Evolutionary conservation across 805 yeast genomes (phyloP).

Genomic region (Schwanniomyces yamadae): DNA sequence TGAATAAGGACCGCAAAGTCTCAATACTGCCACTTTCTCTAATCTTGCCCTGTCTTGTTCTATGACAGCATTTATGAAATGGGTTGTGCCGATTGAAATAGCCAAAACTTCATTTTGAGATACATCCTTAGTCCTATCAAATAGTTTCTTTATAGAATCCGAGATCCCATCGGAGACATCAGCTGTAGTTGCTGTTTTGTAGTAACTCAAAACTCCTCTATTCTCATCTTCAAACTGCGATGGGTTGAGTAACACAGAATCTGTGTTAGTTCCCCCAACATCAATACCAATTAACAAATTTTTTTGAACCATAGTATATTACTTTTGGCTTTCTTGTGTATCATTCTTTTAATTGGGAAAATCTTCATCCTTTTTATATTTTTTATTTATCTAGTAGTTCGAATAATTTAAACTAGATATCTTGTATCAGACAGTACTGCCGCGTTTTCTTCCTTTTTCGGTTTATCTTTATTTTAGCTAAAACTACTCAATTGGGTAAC

Average conservation of each 20-base stretch:
- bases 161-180: conserved; percentile 46
- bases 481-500: too few species aligned
- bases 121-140: conserved; percentile 18
- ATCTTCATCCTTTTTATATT: neutral
- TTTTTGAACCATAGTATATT: neutral
- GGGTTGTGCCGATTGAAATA: conserved; percentile 53
- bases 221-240: conserved; percentile 13
- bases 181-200: conserved; percentile 43
- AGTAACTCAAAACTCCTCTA: conserved; percentile 40
- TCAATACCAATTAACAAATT: conserved; percentile 42
- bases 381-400: too few species aligned
- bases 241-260: conserved; percentile 46
- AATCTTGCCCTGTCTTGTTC: conserved; percentile 44
- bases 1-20: conserved; percentile 46
- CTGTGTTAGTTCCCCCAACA: conserved; percentile 55
- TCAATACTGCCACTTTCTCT: conserved; percentile 45
- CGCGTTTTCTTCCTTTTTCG: too few species aligned
- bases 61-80: conserved; percentile 50
- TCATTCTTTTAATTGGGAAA: neutral
- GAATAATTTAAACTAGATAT: too few species aligned
- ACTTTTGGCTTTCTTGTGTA: neutral
- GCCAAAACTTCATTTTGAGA: conserved; percentile 34
- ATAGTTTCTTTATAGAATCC: conserved; percentile 32
- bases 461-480: too few species aligned
- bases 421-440: too few species aligned